Evolutionary conservation across 805 yeast species (phyloP), one percentile per base, ranked within the genome.

Genomic region (Wickerhamiella parazyma): DNA sequence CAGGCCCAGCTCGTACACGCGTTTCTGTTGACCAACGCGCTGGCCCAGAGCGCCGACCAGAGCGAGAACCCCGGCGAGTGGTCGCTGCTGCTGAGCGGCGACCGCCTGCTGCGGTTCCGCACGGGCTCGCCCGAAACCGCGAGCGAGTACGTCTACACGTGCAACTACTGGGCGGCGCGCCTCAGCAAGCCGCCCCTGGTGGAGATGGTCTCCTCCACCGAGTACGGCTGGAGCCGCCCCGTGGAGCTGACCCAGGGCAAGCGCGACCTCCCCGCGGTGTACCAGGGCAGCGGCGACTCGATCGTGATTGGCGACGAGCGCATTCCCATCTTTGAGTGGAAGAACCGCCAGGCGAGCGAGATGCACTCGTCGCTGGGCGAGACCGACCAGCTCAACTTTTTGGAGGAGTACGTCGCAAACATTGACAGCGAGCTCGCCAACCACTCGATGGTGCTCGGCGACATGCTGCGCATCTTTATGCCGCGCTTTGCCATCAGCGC

Each of bases 141-240:
- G 0, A 62, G 64, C 35, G 80, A 76, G 55, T 83, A 73, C 59
- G 75, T 81, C 14, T 73, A 78, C 51, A 75, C 89, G 4, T 78
- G 91, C 61, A 86, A 85, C 59, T 86, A 82, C 58, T 86, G 95
- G 95, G 83, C 93, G 2, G 82, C 89, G 1, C 72, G 91, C 50
- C 71, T 81, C 29, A 79, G 94, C 6, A 79, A 86, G 12, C 78
- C 83, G 17, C 94, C 94, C 3, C 69, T 66, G 25, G 79, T 76
- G 44, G 76, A 80, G 49, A 68, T 82, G 25, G 76, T 85, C 2
- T 77, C 89, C 5, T 71, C 67, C 43, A 72, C 78, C 46, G 93
- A 86, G 57, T 85, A 75, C 56, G 95, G 95, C 2, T 85, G 94
- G 94, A 60, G 55, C 35, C 49, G 47, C 18, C 49, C 49, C 9